Base-by-base conservation (phyloP, 1,284 basidiomycete species). In the Ceratobasidium theobromae region DNA sequence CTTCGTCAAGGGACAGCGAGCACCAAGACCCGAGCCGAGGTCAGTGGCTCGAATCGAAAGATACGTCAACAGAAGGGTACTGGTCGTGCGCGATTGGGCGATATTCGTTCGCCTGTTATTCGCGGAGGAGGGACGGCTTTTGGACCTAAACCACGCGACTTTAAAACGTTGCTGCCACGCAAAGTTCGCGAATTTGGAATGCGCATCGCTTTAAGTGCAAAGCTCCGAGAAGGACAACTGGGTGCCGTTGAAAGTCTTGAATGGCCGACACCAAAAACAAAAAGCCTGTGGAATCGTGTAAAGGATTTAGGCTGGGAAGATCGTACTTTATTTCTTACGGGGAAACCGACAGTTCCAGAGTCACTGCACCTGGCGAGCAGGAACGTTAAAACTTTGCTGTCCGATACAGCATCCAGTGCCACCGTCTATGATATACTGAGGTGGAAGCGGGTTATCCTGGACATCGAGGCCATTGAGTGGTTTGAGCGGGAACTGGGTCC, bases 151-250 rank as follows among this genome's bases (percentile, higher is more conserved):
- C 92, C 93, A 0, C 85, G 95, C 64, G 91, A 97, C 76, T 95
- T 95, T 76, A 87, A 91, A 71, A 95, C 93, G 49, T 88, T 91
- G 69, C 83, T 98, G 14, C 91, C 92, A 8, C 84, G 93, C 68
- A 95, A 96, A 77, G 90, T 97, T 65, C 84, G 94, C 41, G 83
- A 93, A 73, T 89, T 98, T 82, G 95, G 95, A n/a, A 86, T 98
- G 83, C 85, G 91, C 27, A 88, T 93, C 46, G 93, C 93, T 0
- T 77, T 98, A 53, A 93, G 91, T 69, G 82, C 86, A 38, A 91
- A 93, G 75, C 80, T 95, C 72, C 83, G 83, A 71, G 89, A 93
- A 69, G 83, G 85, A 32, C 77, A 83, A 32, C 78, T 98, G 14
- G 86, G 89, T 53, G 82, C 97, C 41, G 89, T 96, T 70, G 78